Evolutionary conservation across 2,329 filamentous ascomycete species (phyloP).

Genomic region (Knoxdaviesia proteae): DNA sequence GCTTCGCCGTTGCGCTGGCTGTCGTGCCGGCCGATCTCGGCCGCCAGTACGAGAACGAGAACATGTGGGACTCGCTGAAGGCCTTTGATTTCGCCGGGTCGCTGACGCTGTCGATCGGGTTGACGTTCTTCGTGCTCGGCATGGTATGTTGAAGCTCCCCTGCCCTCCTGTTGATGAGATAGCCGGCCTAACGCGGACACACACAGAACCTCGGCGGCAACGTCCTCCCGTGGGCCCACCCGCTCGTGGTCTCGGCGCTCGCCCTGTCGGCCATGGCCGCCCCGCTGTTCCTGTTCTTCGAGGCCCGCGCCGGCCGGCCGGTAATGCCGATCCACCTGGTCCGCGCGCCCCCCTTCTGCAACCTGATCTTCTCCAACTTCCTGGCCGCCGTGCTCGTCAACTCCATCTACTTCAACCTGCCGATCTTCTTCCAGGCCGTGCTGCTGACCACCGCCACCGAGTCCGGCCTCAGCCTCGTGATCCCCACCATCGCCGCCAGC

Average conservation of each 20-base stretch:
- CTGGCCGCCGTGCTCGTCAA: slow-evolving; percentile 29
- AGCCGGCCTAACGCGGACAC: neutral
- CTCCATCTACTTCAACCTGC: slow-evolving; percentile 40
- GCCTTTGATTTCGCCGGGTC: slow-evolving; percentile 38
- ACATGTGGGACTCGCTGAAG: slow-evolving; percentile 25
- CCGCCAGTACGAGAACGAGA: slow-evolving; percentile 20
- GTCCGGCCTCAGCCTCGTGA: slow-evolving; percentile 51
- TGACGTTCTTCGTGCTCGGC: slow-evolving; percentile 37
- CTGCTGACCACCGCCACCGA: slow-evolving; percentile 47
- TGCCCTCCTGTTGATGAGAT: slow-evolving; percentile 1
- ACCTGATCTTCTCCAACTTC: slow-evolving; percentile 35
- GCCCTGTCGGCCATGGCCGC: slow-evolving; percentile 24
- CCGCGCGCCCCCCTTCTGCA: slow-evolving; percentile 26
- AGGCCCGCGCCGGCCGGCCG: slow-evolving; percentile 27
- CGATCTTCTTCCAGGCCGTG: slow-evolving; percentile 59
- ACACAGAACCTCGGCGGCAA: slow-evolving; percentile 40
- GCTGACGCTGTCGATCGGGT: slow-evolving; percentile 25
- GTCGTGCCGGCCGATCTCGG: slow-evolving; percentile 33
- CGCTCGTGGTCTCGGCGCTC: slow-evolving; percentile 31
- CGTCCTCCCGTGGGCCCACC: slow-evolving; percentile 38
- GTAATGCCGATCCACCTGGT: slow-evolving; percentile 40
- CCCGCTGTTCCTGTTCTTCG: slow-evolving; percentile 29
- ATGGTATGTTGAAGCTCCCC: slow-evolving; percentile 18
- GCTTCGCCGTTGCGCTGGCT: slow-evolving; percentile 21
- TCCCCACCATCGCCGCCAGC: slow-evolving; percentile 37